A percentile compares a stretch with the other conserved stretches of the same genome.
These are phyloP conservation scores for Triticum dicoccoides DNA, from an alignment of 176 grass and related monocot species.

Conservation along the genomic window DNA sequence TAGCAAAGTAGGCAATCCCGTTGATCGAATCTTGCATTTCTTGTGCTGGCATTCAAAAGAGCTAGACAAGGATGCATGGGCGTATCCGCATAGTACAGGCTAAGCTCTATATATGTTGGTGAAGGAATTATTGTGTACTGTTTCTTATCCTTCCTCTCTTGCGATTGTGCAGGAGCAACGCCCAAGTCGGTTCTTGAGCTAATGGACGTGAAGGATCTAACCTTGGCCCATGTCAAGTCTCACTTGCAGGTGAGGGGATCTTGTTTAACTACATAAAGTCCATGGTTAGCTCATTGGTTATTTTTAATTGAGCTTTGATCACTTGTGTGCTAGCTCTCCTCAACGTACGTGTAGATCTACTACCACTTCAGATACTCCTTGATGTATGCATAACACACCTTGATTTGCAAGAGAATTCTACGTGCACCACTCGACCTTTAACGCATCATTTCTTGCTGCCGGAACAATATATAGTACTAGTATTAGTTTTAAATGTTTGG, in stretches of 20 bases:
- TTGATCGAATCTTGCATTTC: background rate
- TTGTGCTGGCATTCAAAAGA: background rate
- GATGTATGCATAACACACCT: background rate
- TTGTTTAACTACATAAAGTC: background rate
- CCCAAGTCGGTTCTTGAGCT: slow-evolving; percentile 99
- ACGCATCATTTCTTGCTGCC: background rate
- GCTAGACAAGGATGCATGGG: background rate
- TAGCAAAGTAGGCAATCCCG: background rate
- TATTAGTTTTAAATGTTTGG: no score
- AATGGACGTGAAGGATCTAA: slow-evolving; percentile 98
- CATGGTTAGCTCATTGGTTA: background rate
- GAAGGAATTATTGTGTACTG: slow-evolving; percentile 5
- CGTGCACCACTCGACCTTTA: no score
- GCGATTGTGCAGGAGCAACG: slow-evolving; percentile 66
- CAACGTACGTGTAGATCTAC: slow-evolving; percentile 12
- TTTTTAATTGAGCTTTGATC: background rate
- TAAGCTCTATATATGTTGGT: background rate
- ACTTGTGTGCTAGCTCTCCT: background rate
- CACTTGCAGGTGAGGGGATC: slow-evolving; percentile 74
- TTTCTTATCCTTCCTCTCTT: background rate
- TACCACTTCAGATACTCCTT: no score
- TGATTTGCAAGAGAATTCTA: slow-evolving; percentile 12
- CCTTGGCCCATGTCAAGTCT: slow-evolving; percentile 95
- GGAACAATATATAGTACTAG: background rate
- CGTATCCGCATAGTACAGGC: background rate